A percentile compares a stretch with the other conserved stretches of the same genome.
These are phyloP conservation scores for Cicer judaicum DNA, from an alignment of 306 rosid genomes.

Conservation along the genomic window DNA sequence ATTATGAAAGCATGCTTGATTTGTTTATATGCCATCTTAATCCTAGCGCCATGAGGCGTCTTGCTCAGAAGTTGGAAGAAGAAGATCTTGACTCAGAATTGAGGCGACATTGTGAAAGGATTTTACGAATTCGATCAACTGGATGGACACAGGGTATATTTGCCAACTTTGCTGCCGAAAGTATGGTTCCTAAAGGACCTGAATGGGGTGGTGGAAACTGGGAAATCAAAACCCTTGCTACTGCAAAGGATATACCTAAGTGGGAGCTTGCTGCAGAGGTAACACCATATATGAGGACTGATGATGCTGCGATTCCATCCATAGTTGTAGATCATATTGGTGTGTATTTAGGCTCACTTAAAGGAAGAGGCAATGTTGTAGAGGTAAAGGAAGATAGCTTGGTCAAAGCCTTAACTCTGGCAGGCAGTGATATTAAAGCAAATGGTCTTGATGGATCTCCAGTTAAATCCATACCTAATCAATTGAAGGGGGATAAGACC, in stretches of 20 bases:
- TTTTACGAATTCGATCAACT: conserved; percentile 84
- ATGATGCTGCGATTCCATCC: conserved; percentile 92
- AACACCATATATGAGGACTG: conserved; percentile 93
- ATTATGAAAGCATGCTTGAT: conserved; percentile 93
- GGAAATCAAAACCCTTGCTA: conserved; percentile 96
- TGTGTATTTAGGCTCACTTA: conserved; percentile 86
- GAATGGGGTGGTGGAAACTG: conserved; percentile 99
- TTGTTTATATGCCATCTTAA: conserved; percentile 97
- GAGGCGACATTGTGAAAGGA: conserved; percentile 96
- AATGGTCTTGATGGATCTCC: conserved; percentile 59
- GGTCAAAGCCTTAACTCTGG: conserved; percentile 68
- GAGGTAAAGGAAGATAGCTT: conserved; percentile 94
- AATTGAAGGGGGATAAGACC: conserved; percentile 58
- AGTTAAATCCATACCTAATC: conserved; percentile 51
- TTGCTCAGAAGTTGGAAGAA: conserved; percentile 99
- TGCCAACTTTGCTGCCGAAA: conserved; percentile 98
- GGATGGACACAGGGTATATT: conserved; percentile 99
- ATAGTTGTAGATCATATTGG: conserved; percentile 90
- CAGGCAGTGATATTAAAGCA: conserved; percentile 58
- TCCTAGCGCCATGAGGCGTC: conserved; percentile 98
- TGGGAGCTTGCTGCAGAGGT: conserved; percentile 99
- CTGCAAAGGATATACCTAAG: conserved; percentile 86
- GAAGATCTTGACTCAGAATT: conserved; percentile 92
- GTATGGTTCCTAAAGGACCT: conserved; percentile 98
- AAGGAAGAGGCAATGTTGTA: conserved; percentile 88